phyloP scores from a whole-genome alignment of 75 land plant genomes.

The Pseudotsuga menziesii region DNA sequence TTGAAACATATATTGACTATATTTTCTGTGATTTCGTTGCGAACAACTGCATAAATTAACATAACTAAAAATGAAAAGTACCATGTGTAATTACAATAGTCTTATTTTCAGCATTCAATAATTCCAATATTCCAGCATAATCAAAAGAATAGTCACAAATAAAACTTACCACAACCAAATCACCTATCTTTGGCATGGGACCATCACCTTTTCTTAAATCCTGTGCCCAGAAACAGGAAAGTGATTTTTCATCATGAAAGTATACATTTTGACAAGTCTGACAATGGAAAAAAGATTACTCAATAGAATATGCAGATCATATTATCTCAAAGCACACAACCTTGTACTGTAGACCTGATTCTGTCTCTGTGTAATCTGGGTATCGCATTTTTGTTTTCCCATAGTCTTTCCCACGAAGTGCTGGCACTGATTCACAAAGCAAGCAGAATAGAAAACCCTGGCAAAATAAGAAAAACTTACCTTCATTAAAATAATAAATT shows the following conservation, averaged over 20 bases:
- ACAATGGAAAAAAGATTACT: not conserved
- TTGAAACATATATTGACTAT: not conserved
- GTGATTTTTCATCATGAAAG: not conserved
- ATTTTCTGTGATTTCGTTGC: too few species aligned
- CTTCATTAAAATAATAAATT: constrained; percentile 6
- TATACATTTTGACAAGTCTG: not conserved
- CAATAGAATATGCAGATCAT: not conserved
- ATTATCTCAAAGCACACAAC: constrained; percentile 24
- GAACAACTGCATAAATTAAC: not conserved
- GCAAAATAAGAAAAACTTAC: constrained; percentile 4
- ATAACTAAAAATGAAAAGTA: not conserved
- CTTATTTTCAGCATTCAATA: not conserved
- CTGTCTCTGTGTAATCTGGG: constrained; percentile 81
- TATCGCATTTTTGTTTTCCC: constrained; percentile 90
- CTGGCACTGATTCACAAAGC: constrained; percentile 76
- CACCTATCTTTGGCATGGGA: constrained; percentile 66
- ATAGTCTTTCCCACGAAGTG: constrained; percentile 94
- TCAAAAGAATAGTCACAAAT: not conserved
- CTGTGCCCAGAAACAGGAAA: constrained; percentile 30
- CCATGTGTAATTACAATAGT: not conserved
- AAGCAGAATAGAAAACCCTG: constrained; percentile 12
- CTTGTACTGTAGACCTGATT: constrained; percentile 95
- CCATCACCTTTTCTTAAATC: constrained; percentile 78
- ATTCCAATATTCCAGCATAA: not conserved
- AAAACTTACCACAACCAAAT: constrained; percentile 80